Evolutionary conservation across 2,329 filamentous ascomycete species (phyloP), one percentile per base, ranked within the genome.

Genomic region (Paramyrothecium roridum): DNA sequence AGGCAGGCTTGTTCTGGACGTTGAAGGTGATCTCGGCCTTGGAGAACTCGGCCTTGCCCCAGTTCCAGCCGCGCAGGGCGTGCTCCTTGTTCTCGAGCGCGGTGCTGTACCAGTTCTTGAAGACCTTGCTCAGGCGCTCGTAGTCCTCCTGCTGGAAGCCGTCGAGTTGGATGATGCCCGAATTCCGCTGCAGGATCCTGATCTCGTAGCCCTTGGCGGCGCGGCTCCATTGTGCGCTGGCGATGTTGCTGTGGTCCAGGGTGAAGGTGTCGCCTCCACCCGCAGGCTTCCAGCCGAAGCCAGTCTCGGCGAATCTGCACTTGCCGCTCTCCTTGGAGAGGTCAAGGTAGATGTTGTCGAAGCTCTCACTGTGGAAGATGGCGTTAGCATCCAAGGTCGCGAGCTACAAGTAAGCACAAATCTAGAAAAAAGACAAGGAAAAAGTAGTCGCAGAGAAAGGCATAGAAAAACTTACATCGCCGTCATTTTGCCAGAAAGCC

Each of bases 51-150:
- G 91, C 91, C 76, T 98, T 99, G 67, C 95, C 95, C 96, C 95
- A 99, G 73, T 99, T 99, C 95, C 95, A 99, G 55, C 95, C 95
- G 64, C 95, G 87, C 56, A 99, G 79, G 22, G 95, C 92, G 73
- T 98, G 95, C 74, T 99, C 95, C 73, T 91, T 91, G 72, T 85
- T 90, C 71, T 98, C 93, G 56, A 99, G 83, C 66, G 87, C 92
- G 67, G 95, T 89, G 76, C 91, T 95, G 76, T 98, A 99, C 91
- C 93, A 98, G 68, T 93, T 90, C 78, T 97, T 98, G 82, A 99
- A 97, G 63, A 95, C 85, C 72, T 96, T 97, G 75, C 80, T 83
- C 16, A 97, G 79, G 54, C 95, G 90, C 63, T 99, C 95, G 64
- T 91, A 90, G 72, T 99, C 93, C 82, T 97, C 93, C 71, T 93